phyloP scores from a whole-genome alignment of 352 stramenopile species.

The Plasmopara halstedii region DNA sequence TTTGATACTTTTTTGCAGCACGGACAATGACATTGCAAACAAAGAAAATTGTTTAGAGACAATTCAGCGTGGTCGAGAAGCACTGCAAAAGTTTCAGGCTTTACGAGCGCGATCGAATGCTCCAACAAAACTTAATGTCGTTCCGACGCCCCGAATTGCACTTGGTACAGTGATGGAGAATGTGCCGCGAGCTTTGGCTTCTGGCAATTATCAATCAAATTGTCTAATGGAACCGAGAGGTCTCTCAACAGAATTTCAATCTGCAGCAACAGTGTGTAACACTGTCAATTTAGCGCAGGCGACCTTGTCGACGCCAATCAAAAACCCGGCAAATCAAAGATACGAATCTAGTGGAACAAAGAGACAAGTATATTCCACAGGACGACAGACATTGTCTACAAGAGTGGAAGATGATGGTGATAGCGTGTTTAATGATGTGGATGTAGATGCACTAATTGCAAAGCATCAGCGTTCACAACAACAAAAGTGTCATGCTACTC shows the following conservation, averaged over 20 bases:
- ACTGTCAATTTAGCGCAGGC: constrained; percentile 26
- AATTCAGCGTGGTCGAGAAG: constrained; percentile 36
- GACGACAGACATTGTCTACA: constrained; percentile 5
- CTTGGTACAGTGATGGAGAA: constrained; percentile 23
- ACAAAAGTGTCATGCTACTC: constrained; percentile 4
- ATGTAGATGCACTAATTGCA: constrained; percentile 49
- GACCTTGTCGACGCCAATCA: neutral
- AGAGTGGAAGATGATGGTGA: constrained; percentile 17
- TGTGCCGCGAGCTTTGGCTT: neutral
- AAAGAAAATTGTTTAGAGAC: constrained; percentile 42
- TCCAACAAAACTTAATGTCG: constrained; percentile 31
- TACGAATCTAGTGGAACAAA: constrained; percentile 1
- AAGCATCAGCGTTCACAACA: constrained; percentile 32
- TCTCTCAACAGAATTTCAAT: neutral
- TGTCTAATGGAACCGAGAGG: neutral
- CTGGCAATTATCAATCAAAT: neutral
- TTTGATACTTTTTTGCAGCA: constrained; percentile 4
- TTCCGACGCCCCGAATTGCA: constrained; percentile 33
- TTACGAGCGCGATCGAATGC: constrained; percentile 19
- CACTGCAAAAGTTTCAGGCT: constrained; percentile 29
- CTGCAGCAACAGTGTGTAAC: constrained; percentile 1
- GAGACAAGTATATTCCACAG: neutral
- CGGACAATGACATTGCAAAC: constrained; percentile 6
- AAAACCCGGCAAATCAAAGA: constrained; percentile 1
- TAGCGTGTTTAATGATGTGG: constrained; percentile 31